These are phyloP conservation scores for Phytophthora hibernalis DNA, from an alignment of 352 stramenopile species.

Conservation along the genomic window DNA sequence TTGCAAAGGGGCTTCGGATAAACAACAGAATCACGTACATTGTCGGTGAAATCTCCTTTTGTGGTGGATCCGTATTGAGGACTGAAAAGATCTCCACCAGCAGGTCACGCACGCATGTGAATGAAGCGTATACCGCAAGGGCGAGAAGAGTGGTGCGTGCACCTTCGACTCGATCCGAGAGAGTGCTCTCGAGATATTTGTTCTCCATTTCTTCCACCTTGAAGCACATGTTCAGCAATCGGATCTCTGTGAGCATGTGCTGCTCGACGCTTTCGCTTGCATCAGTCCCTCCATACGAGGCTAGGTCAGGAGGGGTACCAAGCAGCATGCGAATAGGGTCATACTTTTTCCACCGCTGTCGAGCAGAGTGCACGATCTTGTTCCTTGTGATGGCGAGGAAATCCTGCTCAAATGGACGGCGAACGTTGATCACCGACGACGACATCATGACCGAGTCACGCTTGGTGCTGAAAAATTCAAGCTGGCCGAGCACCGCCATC, in stretches of 20 bases:
- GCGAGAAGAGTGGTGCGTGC: constrained; percentile 64
- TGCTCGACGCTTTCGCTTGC: constrained; percentile 53
- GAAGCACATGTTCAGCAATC: constrained; percentile 66
- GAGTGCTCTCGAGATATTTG: constrained; percentile 75
- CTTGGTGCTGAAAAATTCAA: constrained; percentile 69
- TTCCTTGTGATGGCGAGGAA: constrained; percentile 62
- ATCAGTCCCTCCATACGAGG: constrained; percentile 46
- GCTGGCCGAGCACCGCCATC: constrained; percentile 62
- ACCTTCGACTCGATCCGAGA: constrained; percentile 67
- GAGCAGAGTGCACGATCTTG: constrained; percentile 56
- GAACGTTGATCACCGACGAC: constrained; percentile 42
- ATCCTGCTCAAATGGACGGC: constrained; percentile 56
- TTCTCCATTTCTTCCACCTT: constrained; percentile 76
- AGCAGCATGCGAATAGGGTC: constrained; percentile 62
- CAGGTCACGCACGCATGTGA: constrained; percentile 74
- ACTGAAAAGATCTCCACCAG: constrained; percentile 54
- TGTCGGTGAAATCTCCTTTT: constrained; percentile 29
- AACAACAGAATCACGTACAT: constrained; percentile 54
- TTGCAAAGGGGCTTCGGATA: constrained; percentile 32
- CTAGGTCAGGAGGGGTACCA: constrained; percentile 54
- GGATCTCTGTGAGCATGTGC: constrained; percentile 75
- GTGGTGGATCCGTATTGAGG: constrained; percentile 20
- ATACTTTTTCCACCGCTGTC: constrained; percentile 65
- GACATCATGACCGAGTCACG: constrained; percentile 70
- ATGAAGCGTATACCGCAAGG: constrained; percentile 64